Evolutionary conservation across 805 yeast species (phyloP).

Genomic region (Ogataea glucozyma): DNA sequence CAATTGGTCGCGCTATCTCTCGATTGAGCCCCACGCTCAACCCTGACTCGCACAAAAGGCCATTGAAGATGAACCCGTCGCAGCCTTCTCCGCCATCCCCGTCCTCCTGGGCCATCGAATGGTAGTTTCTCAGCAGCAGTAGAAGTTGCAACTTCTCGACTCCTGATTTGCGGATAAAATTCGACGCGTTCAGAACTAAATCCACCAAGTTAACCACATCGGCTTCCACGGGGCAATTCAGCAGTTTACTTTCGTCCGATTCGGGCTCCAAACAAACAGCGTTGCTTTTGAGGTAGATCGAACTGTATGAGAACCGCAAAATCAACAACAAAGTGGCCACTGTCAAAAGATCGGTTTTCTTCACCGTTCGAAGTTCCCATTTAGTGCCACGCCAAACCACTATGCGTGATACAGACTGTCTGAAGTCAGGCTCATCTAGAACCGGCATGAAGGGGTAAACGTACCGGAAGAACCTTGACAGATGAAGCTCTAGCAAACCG

Average conservation of each 20-base stretch:
- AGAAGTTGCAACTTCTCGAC: slow-evolving; percentile 46
- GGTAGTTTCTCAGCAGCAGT: slow-evolving; percentile 42
- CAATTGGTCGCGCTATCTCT: slow-evolving; percentile 32
- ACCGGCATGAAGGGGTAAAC: slow-evolving; percentile 51
- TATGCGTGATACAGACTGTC: slow-evolving; percentile 35
- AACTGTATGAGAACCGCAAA: slow-evolving; percentile 30
- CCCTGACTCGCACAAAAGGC: slow-evolving; percentile 42
- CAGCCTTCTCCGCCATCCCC: slow-evolving; percentile 49
- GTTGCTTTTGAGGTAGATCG: slow-evolving; percentile 24
- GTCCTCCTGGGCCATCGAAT: slow-evolving; percentile 46
- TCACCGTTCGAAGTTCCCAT: slow-evolving; percentile 11
- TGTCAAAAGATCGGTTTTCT: slow-evolving; percentile 25
- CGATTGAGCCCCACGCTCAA: slow-evolving; percentile 47
- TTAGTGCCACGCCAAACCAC: slow-evolving; percentile 21
- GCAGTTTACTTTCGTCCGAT: slow-evolving; percentile 26
- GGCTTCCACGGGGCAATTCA: slow-evolving; percentile 42
- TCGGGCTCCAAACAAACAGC: slow-evolving; percentile 14
- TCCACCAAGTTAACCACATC: slow-evolving; percentile 41
- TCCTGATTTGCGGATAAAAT: slow-evolving; percentile 40
- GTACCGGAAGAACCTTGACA: slow-evolving; percentile 39
- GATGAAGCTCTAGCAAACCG: slow-evolving; percentile 37
- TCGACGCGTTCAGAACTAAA: slow-evolving; percentile 40
- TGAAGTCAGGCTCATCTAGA: slow-evolving; percentile 43
- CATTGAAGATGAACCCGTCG: slow-evolving; percentile 40
- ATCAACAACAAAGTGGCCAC: slow-evolving; percentile 31